Evolutionary conservation across 768 basidiomycete genomes (phyloP).

Genomic region (Leccinum obscurum): DNA sequence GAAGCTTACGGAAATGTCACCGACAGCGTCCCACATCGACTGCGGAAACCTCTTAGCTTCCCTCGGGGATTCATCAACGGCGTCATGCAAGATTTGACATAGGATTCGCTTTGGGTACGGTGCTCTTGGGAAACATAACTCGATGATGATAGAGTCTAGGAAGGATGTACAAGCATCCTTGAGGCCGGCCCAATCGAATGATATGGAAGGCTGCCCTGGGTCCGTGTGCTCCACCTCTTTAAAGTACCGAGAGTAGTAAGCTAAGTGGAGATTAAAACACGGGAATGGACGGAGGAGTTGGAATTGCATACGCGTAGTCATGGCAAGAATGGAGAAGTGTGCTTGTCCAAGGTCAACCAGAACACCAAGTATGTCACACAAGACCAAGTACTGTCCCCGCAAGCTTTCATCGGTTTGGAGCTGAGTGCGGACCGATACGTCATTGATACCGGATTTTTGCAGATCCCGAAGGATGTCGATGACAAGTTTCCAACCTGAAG

Average conservation of each 20-base stretch:
- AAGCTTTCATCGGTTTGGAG: slow-evolving; percentile 52
- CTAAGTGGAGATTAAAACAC: slow-evolving; percentile 37
- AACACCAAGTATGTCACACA: slow-evolving; percentile 62
- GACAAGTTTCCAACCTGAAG: slow-evolving; percentile 83
- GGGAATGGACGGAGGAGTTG: not conserved
- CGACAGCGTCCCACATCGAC: slow-evolving; percentile 76
- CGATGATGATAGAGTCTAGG: slow-evolving; percentile 80
- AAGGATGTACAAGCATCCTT: slow-evolving; percentile 72
- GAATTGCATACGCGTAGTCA: slow-evolving; percentile 58
- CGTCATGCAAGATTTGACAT: slow-evolving; percentile 66
- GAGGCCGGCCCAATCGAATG: slow-evolving; percentile 66
- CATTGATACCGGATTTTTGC: slow-evolving; percentile 52
- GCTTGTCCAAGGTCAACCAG: slow-evolving; percentile 63
- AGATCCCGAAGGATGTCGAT: slow-evolving; percentile 56
- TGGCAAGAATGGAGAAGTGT: slow-evolving; percentile 68
- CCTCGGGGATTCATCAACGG: slow-evolving; percentile 68
- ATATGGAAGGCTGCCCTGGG: slow-evolving; percentile 49
- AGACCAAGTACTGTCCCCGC: slow-evolving; percentile 58
- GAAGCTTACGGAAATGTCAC: slow-evolving; percentile 71
- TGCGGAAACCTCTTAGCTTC: slow-evolving; percentile 80
- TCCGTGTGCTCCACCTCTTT: slow-evolving; percentile 43
- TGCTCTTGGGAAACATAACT: slow-evolving; percentile 73
- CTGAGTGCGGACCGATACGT: slow-evolving; percentile 50
- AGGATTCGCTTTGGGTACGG: slow-evolving; percentile 67
- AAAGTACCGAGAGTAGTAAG: slow-evolving; percentile 73